phyloP scores from a whole-genome alignment of 495 filamentous ascomycete species.

The Trichocladium uniseriatum region DNA sequence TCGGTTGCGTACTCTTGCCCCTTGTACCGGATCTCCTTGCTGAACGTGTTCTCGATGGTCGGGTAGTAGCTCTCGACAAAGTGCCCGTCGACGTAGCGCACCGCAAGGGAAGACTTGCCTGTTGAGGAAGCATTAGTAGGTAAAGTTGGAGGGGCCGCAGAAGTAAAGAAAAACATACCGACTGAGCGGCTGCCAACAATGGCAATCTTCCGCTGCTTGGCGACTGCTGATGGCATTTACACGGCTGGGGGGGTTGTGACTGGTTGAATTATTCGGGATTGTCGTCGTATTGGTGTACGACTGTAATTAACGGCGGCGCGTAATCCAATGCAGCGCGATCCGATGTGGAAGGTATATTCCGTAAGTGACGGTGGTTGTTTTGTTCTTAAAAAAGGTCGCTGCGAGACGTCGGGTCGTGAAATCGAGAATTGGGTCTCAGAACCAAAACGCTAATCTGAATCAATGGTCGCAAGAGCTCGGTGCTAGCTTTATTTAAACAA shows the following conservation, averaged over 20 bases:
- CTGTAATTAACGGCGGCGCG: no score
- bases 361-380: no score
- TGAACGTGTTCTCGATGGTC: slow-evolving; percentile 98
- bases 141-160: not conserved
- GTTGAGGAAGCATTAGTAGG: no score
- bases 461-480: no score
- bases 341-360: no score
- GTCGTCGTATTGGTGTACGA: no score
- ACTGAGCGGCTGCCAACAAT: slow-evolving; percentile 97
- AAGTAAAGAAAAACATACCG: slow-evolving; percentile 62
- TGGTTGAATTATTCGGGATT: not conserved
- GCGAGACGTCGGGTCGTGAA: no score
- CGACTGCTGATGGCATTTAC: slow-evolving; percentile 60
- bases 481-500: no score
- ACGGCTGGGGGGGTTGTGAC: not conserved
- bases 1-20: slow-evolving; percentile 91
- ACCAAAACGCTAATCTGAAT: no score
- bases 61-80: slow-evolving; percentile 99
- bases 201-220: slow-evolving; percentile 96
- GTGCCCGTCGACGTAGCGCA: slow-evolving; percentile 94
- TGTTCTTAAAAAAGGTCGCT: no score
- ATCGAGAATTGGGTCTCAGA: no score
- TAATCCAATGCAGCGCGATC: no score
- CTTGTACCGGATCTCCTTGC: slow-evolving; percentile 83
- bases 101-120: slow-evolving; percentile 98